Percentiles rank a stretch among this genome's conserved stretches.
Conservation (phyloP, 2,329 filamentous ascomycete species). For the Fusarium keratoplasticum region DNA sequence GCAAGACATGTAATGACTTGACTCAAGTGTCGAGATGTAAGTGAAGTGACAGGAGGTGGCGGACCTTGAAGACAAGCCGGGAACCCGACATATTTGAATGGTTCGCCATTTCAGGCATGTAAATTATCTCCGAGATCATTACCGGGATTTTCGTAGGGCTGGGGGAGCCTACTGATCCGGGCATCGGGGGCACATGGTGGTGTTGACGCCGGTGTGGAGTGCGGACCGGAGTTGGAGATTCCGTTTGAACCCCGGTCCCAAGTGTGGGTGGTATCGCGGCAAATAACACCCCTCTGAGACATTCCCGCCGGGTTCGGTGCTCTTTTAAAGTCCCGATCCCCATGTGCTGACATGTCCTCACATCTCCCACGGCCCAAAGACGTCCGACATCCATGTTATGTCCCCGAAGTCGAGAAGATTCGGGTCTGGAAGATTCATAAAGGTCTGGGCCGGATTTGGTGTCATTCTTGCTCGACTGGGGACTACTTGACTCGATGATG, state of each 20-base stretch:
- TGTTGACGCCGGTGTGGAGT: conserved; percentile 30
- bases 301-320: neutral
- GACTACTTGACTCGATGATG: conserved; percentile 44
- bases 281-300: neutral
- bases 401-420: conserved; percentile 49
- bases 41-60: neutral
- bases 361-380: conserved; percentile 53
- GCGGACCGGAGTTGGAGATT: conserved; percentile 6
- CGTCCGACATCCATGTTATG: conserved; percentile 53
- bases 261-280: neutral
- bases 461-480: conserved; percentile 22
- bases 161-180: conserved; percentile 15
- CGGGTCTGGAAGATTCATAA: conserved; percentile 37
- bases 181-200: conserved; percentile 13
- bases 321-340: neutral
- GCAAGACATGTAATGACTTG: neutral
- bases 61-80: conserved; percentile 8
- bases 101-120: conserved; percentile 3
- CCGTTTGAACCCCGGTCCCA: conserved; percentile 22
- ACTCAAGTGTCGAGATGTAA: neutral
- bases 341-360: conserved; percentile 21
- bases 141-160: conserved; percentile 3
- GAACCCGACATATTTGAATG: conserved; percentile 16
- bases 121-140: conserved; percentile 11
- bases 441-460: conserved; percentile 17